phyloP scores from a whole-genome alignment of 2,329 filamentous ascomycete species.

The Niveomyces coronatus region DNA sequence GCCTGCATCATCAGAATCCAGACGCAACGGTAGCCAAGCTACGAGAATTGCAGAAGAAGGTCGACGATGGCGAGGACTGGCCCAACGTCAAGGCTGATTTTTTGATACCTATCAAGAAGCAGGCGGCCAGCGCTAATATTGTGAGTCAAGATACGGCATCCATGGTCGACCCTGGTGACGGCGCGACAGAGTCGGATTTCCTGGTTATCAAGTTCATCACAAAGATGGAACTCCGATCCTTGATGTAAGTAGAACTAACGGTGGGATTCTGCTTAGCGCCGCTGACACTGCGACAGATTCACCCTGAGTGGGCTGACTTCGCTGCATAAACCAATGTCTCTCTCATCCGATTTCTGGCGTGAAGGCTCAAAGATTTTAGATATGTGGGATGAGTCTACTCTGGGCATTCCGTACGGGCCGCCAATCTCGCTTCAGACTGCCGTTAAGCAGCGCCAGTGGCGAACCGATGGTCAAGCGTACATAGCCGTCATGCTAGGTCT shows the following conservation, averaged over 20 bases:
- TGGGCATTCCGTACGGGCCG: constrained; percentile 26
- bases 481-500: constrained; percentile 63
- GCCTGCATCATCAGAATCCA: constrained; percentile 51
- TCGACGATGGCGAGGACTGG: constrained; percentile 49
- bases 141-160: constrained; percentile 48
- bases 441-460: constrained; percentile 51
- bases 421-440: constrained; percentile 47
- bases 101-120: constrained; percentile 45
- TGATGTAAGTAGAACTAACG: constrained; percentile 22
- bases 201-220: constrained; percentile 51
- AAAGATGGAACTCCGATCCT: constrained; percentile 45
- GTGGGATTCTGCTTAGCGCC: too few relatives aligned
- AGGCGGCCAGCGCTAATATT: constrained; percentile 34
- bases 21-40: constrained; percentile 50
- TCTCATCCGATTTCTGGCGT: constrained; percentile 29
- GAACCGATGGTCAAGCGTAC: constrained; percentile 55
- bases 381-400: constrained; percentile 30
- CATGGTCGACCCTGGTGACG: constrained; percentile 39
- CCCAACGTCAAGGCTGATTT: constrained; percentile 37
- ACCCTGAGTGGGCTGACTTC: constrained; percentile 43
- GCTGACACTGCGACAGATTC: constrained; percentile 21
- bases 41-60: constrained; percentile 46
- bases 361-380: constrained; percentile 36
- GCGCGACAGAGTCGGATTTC: constrained; percentile 38
- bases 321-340: constrained; percentile 26